Percentiles rank a stretch among this genome's conserved stretches.
phyloP scores from a whole-genome alignment of 2,329 filamentous ascomycete genomes.

The Cytospora chrysosperma region DNA sequence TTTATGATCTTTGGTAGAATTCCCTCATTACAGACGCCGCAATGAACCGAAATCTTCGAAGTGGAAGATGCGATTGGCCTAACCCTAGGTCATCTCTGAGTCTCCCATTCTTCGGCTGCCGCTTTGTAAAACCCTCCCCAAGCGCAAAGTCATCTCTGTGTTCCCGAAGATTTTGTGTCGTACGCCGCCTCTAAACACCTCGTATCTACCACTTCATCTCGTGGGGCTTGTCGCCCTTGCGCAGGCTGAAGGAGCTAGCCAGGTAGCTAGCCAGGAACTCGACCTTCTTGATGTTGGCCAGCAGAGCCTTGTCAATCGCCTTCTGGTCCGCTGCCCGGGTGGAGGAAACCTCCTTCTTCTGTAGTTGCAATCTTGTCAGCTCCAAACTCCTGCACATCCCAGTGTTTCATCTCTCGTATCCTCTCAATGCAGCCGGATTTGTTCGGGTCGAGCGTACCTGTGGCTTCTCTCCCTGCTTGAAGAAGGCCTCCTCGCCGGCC shows the following conservation, averaged over 20 bases:
- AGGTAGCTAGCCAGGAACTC: constrained; percentile 93
- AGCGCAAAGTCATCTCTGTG: constrained; percentile 28
- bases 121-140: constrained; percentile 26
- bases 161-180: constrained; percentile 29
- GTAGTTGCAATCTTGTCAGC: constrained; percentile 41
- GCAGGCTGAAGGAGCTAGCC: constrained; percentile 92
- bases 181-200: constrained; percentile 24
- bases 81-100: constrained; percentile 43
- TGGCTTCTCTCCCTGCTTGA: constrained; percentile 98
- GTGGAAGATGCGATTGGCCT: constrained; percentile 65
- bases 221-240: constrained; percentile 99
- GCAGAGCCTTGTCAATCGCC: constrained; percentile 93
- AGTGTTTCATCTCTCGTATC: background rate
- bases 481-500: constrained; percentile 97
- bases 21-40: constrained; percentile 65
- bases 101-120: constrained; percentile 23
- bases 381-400: background rate
- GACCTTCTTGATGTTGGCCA: constrained; percentile 98
- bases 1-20: constrained; percentile 38
- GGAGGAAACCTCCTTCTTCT: constrained; percentile 97
- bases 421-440: background rate
- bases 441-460: constrained; percentile 46
- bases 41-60: constrained; percentile 64
- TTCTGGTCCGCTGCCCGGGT: constrained; percentile 96
- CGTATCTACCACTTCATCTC: constrained; percentile 94